phyloP scores from a whole-genome alignment of 768 basidiomycete species.

The Lanmaoa pseudosensibilis region DNA sequence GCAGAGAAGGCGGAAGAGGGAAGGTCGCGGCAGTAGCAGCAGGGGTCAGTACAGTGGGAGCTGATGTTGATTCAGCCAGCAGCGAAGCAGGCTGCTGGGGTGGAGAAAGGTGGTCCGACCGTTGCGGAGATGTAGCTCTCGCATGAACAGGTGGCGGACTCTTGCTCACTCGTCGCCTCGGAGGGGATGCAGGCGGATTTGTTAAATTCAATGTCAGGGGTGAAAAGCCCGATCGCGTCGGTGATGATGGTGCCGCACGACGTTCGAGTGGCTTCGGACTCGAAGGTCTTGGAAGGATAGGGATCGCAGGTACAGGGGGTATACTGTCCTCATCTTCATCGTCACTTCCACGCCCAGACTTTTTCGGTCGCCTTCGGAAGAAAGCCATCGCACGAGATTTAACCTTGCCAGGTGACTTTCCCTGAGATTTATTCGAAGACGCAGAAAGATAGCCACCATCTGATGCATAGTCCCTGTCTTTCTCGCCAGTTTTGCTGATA shows the following conservation, averaged over 20 bases:
- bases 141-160: constrained; percentile 28
- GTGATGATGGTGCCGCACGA: constrained; percentile 24
- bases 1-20: constrained; percentile 20
- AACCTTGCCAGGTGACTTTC: constrained; percentile 28
- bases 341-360: constrained; percentile 24
- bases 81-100: constrained; percentile 13
- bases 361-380: constrained; percentile 34
- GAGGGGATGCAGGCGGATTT: constrained; percentile 19
- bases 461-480: constrained; percentile 25
- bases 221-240: constrained; percentile 29
- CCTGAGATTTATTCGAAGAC: constrained; percentile 33
- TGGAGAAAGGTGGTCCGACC: constrained; percentile 5
- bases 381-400: constrained; percentile 36
- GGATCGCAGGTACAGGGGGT: constrained; percentile 35
- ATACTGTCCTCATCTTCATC: constrained; percentile 32
- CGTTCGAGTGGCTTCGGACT: constrained; percentile 31
- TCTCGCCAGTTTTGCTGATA: constrained; percentile 16
- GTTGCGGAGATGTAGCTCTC: constrained; percentile 10
- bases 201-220: constrained; percentile 28
- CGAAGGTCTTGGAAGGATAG: constrained; percentile 27
- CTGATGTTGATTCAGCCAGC: constrained; percentile 6
- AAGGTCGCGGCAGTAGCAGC: constrained; percentile 1
- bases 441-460: constrained; percentile 36
- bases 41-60: constrained; percentile 4
- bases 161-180: constrained; percentile 23